A percentile compares a stretch with the other conserved stretches of the same genome.
Conservation (phyloP, 2,329 filamentous ascomycete genomes). For the Ceratocystis papillata region DNA sequence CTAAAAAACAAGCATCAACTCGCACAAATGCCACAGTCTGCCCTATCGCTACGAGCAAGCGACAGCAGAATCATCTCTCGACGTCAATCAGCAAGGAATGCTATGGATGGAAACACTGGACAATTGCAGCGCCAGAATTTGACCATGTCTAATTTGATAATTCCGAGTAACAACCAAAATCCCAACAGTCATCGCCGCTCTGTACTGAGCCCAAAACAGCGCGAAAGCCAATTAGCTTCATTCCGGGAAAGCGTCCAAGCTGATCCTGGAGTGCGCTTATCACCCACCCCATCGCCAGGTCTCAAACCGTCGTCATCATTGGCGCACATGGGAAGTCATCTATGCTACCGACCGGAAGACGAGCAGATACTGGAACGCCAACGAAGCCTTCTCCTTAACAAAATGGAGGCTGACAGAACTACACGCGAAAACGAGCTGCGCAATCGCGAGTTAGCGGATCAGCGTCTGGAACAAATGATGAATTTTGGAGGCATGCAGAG, state of each 20-base stretch:
- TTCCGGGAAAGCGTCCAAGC: slow-evolving; percentile 57
- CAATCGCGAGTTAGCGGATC: slow-evolving; percentile 49
- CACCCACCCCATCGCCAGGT: neutral
- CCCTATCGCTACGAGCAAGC: neutral
- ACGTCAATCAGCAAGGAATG: neutral
- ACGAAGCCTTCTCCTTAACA: slow-evolving; percentile 46
- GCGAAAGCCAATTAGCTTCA: slow-evolving; percentile 51
- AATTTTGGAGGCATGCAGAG: slow-evolving; percentile 62
- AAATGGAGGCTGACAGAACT: slow-evolving; percentile 52
- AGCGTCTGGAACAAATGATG: slow-evolving; percentile 63
- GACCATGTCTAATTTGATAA: slow-evolving; percentile 31
- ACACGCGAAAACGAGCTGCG: slow-evolving; percentile 47
- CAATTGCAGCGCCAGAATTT: slow-evolving; percentile 50
- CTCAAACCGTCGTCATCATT: slow-evolving; percentile 20
- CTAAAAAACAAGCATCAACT: slow-evolving; percentile 40
- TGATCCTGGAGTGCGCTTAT: slow-evolving; percentile 32
- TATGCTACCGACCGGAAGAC: slow-evolving; percentile 31
- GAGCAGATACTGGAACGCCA: slow-evolving; percentile 42
- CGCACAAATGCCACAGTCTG: slow-evolving; percentile 29
- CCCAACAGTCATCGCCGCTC: slow-evolving; percentile 43
- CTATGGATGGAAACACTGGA: slow-evolving; percentile 35
- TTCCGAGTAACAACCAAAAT: slow-evolving; percentile 38
- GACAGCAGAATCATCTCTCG: slow-evolving; percentile 4
- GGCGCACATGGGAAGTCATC: neutral
- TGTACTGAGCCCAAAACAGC: slow-evolving; percentile 35